Evolutionary conservation across 345 rosid genomes (phyloP).

Genomic region (Boechera stricta): DNA sequence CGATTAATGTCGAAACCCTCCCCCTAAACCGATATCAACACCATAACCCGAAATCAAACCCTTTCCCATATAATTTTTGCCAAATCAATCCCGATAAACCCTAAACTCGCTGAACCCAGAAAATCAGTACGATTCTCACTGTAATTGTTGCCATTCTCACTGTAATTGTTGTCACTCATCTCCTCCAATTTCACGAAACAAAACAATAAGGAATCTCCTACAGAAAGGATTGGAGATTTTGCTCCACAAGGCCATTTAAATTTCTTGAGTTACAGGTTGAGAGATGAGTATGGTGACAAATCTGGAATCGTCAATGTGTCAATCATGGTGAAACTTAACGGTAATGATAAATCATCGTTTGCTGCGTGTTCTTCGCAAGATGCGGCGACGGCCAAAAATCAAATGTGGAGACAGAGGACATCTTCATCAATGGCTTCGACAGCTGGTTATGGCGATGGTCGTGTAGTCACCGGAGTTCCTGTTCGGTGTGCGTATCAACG

Average conservation of each 20-base stretch:
- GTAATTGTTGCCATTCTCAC: too few relatives aligned
- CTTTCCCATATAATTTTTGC: too few relatives aligned
- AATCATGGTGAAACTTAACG: constrained; percentile 50
- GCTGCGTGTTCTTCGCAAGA: constrained; percentile 32
- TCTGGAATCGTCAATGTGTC: constrained; percentile 72
- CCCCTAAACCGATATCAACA: too few relatives aligned
- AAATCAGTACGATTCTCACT: too few relatives aligned
- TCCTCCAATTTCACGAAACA: too few relatives aligned
- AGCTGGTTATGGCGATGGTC: constrained; percentile 32
- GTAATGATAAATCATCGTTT: constrained; percentile 12
- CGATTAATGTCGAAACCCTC: too few relatives aligned
- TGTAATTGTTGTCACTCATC: too few relatives aligned
- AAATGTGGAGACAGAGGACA: constrained; percentile 31
- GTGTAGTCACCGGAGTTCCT: constrained; percentile 58
- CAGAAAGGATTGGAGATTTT: constrained; percentile 43
- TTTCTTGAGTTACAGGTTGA: constrained; percentile 73
- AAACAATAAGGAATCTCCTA: too few relatives aligned
- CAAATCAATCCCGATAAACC: too few relatives aligned
- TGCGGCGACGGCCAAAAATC: constrained; percentile 5
- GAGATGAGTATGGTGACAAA: constrained; percentile 51
- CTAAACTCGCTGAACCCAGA: too few relatives aligned
- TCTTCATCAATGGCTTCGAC: constrained; percentile 32
- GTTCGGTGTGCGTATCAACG: constrained; percentile 45
- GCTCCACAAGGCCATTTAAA: constrained; percentile 57
- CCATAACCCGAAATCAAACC: too few relatives aligned